A percentile compares a stretch with the other conserved stretches of the same genome.
Evolutionary conservation across 257 asterid species (phyloP).

Genomic region (Marsdenia floribunda): DNA sequence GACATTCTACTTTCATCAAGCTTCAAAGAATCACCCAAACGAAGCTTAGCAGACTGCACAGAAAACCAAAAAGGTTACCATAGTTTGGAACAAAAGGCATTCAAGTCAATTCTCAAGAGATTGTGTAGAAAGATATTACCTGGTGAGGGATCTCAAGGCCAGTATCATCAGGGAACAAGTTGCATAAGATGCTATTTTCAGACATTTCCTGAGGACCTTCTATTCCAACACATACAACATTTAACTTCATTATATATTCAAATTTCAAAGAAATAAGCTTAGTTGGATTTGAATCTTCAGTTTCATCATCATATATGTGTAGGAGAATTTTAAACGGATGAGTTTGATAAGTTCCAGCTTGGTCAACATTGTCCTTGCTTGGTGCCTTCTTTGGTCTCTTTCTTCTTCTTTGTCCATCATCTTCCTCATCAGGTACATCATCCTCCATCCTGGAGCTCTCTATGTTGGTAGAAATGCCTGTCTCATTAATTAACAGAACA

Average conservation of each 20-base stretch:
- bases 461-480: constrained; percentile 45
- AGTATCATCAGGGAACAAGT: constrained; percentile 93
- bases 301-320: constrained; percentile 60
- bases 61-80: constrained; percentile 19
- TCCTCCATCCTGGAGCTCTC: constrained; percentile 81
- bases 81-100: constrained; percentile 19
- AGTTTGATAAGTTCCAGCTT: constrained; percentile 72
- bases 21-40: constrained; percentile 46
- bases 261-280: constrained; percentile 74
- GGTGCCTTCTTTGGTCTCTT: constrained; percentile 86
- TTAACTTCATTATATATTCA: constrained; percentile 72
- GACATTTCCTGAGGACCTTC: constrained; percentile 72
- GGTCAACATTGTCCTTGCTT: constrained; percentile 77
- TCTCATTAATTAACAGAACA: not conserved
- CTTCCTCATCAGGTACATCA: constrained; percentile 79
- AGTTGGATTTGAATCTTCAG: constrained; percentile 38
- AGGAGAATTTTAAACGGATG: constrained; percentile 89
- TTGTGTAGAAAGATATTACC: constrained; percentile 45
- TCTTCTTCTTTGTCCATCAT: constrained; percentile 91
- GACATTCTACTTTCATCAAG: constrained; percentile 70
- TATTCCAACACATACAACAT: constrained; percentile 74
- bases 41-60: constrained; percentile 83
- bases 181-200: constrained; percentile 61
- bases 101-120: not conserved
- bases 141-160: constrained; percentile 96